Base-by-base conservation (phyloP, 1,139 yeast genomes). In the Eremothecium cymbalariae region DNA sequence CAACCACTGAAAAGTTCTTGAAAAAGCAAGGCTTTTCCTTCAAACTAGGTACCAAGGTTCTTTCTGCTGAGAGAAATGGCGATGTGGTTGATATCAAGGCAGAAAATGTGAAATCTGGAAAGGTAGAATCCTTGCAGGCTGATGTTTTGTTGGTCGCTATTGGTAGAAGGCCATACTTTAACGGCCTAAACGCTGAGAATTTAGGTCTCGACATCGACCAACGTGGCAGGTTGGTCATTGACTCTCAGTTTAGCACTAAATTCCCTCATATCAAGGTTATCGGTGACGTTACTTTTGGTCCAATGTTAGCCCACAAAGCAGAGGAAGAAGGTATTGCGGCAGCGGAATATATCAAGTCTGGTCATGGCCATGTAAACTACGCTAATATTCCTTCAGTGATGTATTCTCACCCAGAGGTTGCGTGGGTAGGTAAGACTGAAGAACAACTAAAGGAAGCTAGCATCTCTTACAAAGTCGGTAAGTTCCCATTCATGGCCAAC, bases 271-370 rank as follows among this genome's bases (percentile, higher is more conserved):
- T 93, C 59, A 84, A 95, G 64, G 94, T 86, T 53, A 85, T 90
- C 64, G 99, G 99, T 63, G 99, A 93, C 60, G 96, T 80, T 42
- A 93, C 98, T 31, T 90, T 84, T 53, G 98, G 98, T 53, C 93
- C 95, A 53, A 93, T 93, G 99, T 76, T 93, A 67, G 99, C 99
- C 45, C 99, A 93, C 74, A 93, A 93, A 73, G 99, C 99, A 44
- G 99, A 93, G 70, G 99, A 93, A 64, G 99, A 93, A 72, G 99
- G 96, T 65, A 80, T 93, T 54, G 99, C 98, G 40, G 98, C 95
- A 45, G 97, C 75, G 45, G 99, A 93, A 68, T 83, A 75, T 70
- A 77, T 93, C 62, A 84, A 85, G 71, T 65, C 65, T 50, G 98
- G 98, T 46, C 84, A 82, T 60, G 99, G 99, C 42, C 98, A 93